Conservation (phyloP, 75 land plant species). For the Sequoia sempervirens region DNA sequence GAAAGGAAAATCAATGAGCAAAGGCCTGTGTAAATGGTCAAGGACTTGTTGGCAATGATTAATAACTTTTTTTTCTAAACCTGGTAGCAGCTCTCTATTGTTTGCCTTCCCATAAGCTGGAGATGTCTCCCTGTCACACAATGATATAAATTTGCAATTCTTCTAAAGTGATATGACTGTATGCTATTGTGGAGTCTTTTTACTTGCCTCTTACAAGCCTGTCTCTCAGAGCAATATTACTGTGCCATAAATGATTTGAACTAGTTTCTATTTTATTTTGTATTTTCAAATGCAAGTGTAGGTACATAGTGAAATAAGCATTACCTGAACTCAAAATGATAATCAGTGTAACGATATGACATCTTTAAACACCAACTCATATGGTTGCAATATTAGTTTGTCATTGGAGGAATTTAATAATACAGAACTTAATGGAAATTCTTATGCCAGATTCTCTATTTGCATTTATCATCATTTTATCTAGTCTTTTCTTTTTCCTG, state of each 20-base stretch:
- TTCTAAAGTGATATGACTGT: not conserved
- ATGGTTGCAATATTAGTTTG: not conserved
- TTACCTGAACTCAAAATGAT: not conserved
- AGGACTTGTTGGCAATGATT: not conserved
- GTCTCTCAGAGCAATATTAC: not conserved
- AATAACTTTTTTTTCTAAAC: not conserved
- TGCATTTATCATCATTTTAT: not conserved
- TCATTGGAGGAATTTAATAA: not conserved
- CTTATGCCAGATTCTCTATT: not conserved
- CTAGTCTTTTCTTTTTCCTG: slow-evolving; percentile 16
- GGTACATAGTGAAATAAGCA: not conserved
- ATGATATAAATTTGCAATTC: not conserved
- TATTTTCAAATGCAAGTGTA: not conserved
- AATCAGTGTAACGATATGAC: not conserved
- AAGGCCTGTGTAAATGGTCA: not conserved
- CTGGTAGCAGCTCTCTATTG: not conserved
- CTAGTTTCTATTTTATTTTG: not conserved
- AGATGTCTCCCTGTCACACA: not conserved
- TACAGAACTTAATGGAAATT: not conserved
- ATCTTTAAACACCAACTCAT: not conserved
- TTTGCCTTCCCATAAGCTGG: not conserved
- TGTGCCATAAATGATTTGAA: not conserved
- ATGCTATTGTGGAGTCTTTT: not conserved
- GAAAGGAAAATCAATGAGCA: not conserved
- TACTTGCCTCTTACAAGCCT: not conserved